Conservation (phyloP, 352 stramenopile genomes). For the Globisporangium echinulatum region DNA sequence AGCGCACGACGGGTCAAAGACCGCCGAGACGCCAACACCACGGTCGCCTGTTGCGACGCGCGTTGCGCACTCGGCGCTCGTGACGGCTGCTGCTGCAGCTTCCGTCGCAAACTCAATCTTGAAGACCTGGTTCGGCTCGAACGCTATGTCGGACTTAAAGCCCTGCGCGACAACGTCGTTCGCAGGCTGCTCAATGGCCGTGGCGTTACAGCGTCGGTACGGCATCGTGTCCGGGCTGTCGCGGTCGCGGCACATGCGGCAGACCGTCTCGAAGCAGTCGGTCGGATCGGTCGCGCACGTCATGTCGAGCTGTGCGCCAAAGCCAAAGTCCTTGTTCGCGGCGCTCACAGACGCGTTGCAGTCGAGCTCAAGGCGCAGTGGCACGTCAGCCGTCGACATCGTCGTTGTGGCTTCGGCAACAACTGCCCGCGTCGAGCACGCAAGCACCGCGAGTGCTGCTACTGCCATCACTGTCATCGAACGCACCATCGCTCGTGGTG, state of each 20-base stretch:
- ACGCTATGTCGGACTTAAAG: no score
- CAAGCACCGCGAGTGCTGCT: no score
- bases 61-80: constrained; percentile 16
- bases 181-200: neutral
- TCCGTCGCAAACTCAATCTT: neutral
- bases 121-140: no score
- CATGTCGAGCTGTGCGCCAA: constrained; percentile 3
- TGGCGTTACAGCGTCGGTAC: constrained; percentile 6
- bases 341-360: neutral
- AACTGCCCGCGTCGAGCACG: neutral
- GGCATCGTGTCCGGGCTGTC: constrained; percentile 11
- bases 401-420: neutral
- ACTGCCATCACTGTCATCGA: no score
- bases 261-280: constrained; percentile 19
- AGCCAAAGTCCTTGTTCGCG: constrained; percentile 1
- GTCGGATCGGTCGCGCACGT: neutral
- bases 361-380: neutral
- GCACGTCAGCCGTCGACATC: neutral
- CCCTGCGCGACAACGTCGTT: neutral
- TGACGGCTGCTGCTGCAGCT: neutral
- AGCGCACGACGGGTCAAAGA: constrained; percentile 15
- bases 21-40: constrained; percentile 25
- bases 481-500: no score
- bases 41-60: constrained; percentile 25
- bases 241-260: constrained; percentile 14